phyloP scores from a whole-genome alignment of 108 stramenopile genomes.

The Conticribra weissflogii region DNA sequence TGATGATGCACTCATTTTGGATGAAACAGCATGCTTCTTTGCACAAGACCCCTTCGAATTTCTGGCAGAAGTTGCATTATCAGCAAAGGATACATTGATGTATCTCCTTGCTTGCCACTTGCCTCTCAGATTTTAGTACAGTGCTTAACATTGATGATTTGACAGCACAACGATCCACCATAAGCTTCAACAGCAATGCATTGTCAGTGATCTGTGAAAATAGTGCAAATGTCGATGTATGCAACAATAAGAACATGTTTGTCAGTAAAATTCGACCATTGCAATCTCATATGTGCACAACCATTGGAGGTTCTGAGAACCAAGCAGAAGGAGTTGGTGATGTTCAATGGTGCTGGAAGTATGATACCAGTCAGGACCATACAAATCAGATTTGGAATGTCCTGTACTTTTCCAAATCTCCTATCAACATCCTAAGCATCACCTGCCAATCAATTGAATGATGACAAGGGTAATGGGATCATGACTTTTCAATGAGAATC shows the following conservation, averaged over 20 bases:
- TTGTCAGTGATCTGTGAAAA: background rate
- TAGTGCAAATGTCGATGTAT: background rate
- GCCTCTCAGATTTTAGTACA: background rate
- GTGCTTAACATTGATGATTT: background rate
- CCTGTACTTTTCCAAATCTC: background rate
- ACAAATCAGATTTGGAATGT: background rate
- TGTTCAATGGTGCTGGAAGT: background rate
- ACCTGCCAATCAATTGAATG: background rate
- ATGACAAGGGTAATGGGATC: background rate
- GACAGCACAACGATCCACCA: background rate
- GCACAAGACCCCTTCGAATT: no score
- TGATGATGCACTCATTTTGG: no score
- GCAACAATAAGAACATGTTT: background rate
- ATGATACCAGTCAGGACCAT: background rate
- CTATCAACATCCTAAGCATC: background rate
- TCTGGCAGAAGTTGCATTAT: no score
- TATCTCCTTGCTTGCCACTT: no score
- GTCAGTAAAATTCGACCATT: background rate
- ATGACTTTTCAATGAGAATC: background rate
- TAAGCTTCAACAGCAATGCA: background rate
- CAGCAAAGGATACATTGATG: no score
- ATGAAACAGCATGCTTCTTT: no score
- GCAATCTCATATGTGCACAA: background rate
- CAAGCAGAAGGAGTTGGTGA: background rate
- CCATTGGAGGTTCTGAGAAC: background rate